Evolutionary conservation across 306 rosid genomes (phyloP).

Genomic region (Quercus suber): DNA sequence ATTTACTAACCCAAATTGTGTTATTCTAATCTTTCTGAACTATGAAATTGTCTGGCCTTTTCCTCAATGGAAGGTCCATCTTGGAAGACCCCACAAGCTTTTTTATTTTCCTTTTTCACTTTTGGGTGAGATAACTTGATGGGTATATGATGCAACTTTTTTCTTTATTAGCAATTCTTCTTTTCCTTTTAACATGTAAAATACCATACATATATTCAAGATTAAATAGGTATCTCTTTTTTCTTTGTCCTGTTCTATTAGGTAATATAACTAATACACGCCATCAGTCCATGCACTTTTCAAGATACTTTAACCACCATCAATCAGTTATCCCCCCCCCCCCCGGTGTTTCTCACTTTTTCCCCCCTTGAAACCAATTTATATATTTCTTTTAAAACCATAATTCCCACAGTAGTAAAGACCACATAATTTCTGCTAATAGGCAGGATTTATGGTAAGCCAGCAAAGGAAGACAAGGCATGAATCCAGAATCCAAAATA

Average conservation of each 20-base stretch:
- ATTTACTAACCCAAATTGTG: background rate
- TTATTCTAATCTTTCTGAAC: conserved; percentile 4
- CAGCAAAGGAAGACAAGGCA: background rate
- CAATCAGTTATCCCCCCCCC: background rate
- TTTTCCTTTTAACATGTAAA: background rate
- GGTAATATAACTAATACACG: background rate
- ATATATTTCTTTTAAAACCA: too few species aligned
- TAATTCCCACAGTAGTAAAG: background rate
- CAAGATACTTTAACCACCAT: background rate
- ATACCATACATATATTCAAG: background rate
- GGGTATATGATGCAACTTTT: background rate
- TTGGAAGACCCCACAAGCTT: background rate
- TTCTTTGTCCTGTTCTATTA: background rate
- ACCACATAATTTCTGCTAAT: background rate
- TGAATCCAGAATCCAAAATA: background rate
- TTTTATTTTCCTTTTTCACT: background rate
- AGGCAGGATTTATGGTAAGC: background rate
- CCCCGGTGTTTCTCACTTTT: too few species aligned
- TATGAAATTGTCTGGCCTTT: background rate
- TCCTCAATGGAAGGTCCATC: background rate
- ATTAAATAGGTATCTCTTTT: background rate
- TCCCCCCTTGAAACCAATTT: too few species aligned
- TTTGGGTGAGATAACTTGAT: conserved; percentile 2
- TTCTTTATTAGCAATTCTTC: background rate
- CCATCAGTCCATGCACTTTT: background rate